Conservation (phyloP, 1,284 basidiomycete genomes). For the Agroathelia rolfsii region DNA sequence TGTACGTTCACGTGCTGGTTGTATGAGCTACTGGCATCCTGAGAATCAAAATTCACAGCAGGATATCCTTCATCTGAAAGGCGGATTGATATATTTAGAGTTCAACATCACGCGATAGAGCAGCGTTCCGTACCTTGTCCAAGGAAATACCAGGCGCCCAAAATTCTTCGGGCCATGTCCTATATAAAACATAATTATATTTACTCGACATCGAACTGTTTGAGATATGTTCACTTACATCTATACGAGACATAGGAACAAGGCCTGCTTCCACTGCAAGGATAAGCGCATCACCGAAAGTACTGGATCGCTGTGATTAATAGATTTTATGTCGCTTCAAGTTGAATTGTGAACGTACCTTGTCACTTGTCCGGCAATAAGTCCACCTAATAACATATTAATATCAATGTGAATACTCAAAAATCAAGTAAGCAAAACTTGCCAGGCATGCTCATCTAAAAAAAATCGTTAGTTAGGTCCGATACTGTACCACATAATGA, state of each 20-base stretch:
- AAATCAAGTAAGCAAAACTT: too few species aligned
- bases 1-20: conserved; percentile 55
- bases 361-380: conserved; percentile 26
- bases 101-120: background rate
- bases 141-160: conserved; percentile 51
- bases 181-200: conserved; percentile 16
- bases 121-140: conserved; percentile 35
- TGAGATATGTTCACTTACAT: conserved; percentile 24
- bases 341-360: too few species aligned
- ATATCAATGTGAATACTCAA: too few species aligned
- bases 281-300: conserved; percentile 43
- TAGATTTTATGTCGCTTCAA: too few species aligned
- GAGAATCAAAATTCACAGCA: conserved; percentile 39
- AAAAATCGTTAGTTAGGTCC: conserved; percentile 38
- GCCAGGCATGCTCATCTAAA: conserved; percentile 34
- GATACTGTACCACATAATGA: conserved; percentile 12
- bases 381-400: conserved; percentile 3
- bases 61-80: conserved; percentile 41
- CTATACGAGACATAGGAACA: conserved; percentile 38
- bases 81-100: too few species aligned
- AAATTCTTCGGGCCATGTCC: conserved; percentile 59
- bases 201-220: conserved; percentile 9
- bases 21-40: conserved; percentile 33
- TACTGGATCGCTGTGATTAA: too few species aligned
- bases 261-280: conserved; percentile 42